Base-by-base conservation (phyloP, 345 rosid species). In the Aquilaria malaccensis region DNA sequence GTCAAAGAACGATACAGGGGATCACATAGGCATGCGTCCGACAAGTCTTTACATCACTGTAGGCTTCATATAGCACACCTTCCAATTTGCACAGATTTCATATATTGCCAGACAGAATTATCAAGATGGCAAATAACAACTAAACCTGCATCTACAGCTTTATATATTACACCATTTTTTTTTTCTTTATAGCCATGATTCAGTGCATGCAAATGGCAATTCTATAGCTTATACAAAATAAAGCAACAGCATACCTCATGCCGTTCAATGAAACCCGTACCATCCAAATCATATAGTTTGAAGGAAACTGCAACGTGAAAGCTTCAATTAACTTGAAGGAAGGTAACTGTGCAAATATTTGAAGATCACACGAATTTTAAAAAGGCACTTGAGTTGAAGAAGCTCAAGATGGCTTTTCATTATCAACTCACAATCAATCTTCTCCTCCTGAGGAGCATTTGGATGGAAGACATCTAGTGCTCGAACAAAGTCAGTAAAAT, bases 381-480 rank as follows among this genome's bases (percentile, higher is more conserved):
- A 15, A 37, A 50, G 11, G 15, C 29, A 22, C 43, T 37, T 37
- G 7, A 11, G 9, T 22, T 33, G 2, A 33, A 12, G 15, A 11
- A 22, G 50, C 33, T 50, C 50, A 65, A 50, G 37, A 63, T 53
- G 13, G 33, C n/a, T 11, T 32, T 50, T 52, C 11, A 50, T 47
- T 11, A 37, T 60, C 32, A 62, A 80, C 99, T 81, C 79, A 95
- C 99, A 95, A 56, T 83, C 87, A 29, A 85, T 85, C 79, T 95
- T 95, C 57, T 79, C 91, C 73, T 95, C 95, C 69, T 73, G 77
- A 14, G 96, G 65, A 52, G 77, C 83, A 78, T 86, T 91, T 11
- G 96, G 99, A 71, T 91, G 99, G 74, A 95, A 95, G 64, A 91
- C 96, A 68, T 75, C 81, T 49, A 95, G 91, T 54, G 94, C 79